Evolutionary conservation across 2,329 filamentous ascomycete genomes (phyloP), one percentile per base, ranked within the genome.

Genomic region (Sarocladium kiliense): DNA sequence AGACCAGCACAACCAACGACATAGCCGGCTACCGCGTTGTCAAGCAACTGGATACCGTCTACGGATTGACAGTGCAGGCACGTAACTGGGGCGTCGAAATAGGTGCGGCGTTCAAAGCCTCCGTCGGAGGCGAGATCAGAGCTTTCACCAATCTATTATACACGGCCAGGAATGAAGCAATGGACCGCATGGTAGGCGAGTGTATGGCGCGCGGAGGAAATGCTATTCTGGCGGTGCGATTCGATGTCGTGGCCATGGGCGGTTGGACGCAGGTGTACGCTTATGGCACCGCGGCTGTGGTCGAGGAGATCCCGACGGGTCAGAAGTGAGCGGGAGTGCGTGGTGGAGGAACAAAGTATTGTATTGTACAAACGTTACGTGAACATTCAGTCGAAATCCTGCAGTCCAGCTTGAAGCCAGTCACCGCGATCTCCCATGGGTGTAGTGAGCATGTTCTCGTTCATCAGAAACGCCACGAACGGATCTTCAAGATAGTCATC

Each of bases 141-240:
- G 81, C 79, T 73, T 84, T 83, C 60, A 85, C 82, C 0, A 77
- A 74, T 34, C 72, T 85, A 74, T 73, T 85, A 51, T 84, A 85
- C 69, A 44, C 18, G 41, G 14, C 41, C 6, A 44, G 41, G 41
- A 44, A 44, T 18, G 23, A 44, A 18, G 41, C 41, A 6, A 25
- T 44, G 41, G 41, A 44, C 74, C 69, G 19, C 79, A 80, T 49
- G 75, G 82, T 50, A 83, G 71, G 76, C 19, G 82, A 85, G 67
- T 78, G 78, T 54, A 79, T 82, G 70, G 68, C 68, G 56, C 74
- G 80, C 34, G 81, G 81, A 2, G 81, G 81, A 6, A 85, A 85
- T 63, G 82, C 82, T 21, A 69, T 85, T 59, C 79, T 85, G 60
- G 79, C 77, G 53, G 67, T 85, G 59, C 73, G 80, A 42, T 85